phyloP scores from a whole-genome alignment of 2,329 filamentous ascomycete genomes.

The Aurifilum marmelostoma region DNA sequence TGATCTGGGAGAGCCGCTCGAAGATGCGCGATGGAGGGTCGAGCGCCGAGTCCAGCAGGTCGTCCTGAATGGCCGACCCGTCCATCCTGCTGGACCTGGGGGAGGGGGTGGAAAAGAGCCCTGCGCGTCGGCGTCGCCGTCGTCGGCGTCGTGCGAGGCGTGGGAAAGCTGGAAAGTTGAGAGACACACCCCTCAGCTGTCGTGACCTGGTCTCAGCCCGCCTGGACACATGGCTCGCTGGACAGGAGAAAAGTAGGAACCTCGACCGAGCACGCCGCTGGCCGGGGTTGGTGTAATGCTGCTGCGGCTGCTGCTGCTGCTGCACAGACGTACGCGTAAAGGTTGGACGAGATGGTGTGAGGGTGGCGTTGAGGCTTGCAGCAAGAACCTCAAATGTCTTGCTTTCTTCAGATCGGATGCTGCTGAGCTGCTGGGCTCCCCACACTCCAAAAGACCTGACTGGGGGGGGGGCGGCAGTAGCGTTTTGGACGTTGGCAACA shows the following conservation, averaged over 20 bases:
- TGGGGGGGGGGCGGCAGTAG: neutral
- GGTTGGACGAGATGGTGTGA: neutral
- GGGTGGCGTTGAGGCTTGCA: neutral
- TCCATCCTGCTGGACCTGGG: conserved; percentile 49
- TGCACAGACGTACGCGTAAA: neutral
- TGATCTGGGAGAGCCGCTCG: conserved; percentile 72
- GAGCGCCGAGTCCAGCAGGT: conserved; percentile 50
- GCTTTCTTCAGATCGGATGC: conserved; percentile 3
- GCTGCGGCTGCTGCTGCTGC: neutral
- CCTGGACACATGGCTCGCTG: conserved; percentile 26
- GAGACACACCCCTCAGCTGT: conserved; percentile 30
- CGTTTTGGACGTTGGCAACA: neutral
- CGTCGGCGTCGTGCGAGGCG: neutral
- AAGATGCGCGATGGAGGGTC: conserved; percentile 71
- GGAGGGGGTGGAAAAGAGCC: neutral
- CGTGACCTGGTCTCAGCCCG: conserved; percentile 24
- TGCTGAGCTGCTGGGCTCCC: conserved; percentile 1
- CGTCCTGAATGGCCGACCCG: conserved; percentile 50
- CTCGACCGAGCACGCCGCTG: conserved; percentile 6
- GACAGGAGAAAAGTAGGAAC: neutral
- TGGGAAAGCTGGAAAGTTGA: conserved; percentile 15
- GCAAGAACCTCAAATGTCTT: neutral
- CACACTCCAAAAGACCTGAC: neutral
- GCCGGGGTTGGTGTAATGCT: neutral
- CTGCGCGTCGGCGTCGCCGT: conserved; percentile 16